A percentile compares a stretch with the other conserved stretches of the same genome.
Evolutionary conservation across 495 filamentous ascomycete genomes (phyloP).

Genomic region (Echria macrotheca): DNA sequence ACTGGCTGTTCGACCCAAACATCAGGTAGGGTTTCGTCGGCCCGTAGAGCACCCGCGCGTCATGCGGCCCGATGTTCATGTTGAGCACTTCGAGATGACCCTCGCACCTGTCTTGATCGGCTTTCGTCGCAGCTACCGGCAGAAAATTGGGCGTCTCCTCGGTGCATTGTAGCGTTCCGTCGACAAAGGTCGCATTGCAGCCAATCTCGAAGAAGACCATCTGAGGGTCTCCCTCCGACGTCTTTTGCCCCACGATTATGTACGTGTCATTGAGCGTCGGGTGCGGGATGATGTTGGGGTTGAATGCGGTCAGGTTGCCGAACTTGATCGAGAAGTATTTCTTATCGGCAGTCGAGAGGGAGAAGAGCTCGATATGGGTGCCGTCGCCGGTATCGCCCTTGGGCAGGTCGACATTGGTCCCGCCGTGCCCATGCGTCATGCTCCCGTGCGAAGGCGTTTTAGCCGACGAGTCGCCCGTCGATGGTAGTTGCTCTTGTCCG

Average conservation of each 20-base stretch:
- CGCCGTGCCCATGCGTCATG: neutral
- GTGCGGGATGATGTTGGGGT: conserved; percentile 52
- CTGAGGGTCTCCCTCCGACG: conserved; percentile 7
- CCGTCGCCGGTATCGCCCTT: neutral
- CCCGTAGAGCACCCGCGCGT: conserved; percentile 50
- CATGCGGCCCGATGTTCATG: conserved; percentile 43
- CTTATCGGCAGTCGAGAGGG: conserved; percentile 33
- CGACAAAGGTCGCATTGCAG: conserved; percentile 41
- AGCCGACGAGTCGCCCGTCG: neutral
- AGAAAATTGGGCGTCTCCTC: conserved; percentile 31
- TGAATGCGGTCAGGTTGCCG: conserved; percentile 31
- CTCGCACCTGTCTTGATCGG: conserved; percentile 30
- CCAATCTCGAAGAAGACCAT: conserved; percentile 36
- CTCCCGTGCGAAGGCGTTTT: too few species aligned
- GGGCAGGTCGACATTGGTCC: conserved; percentile 1
- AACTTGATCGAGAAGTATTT: conserved; percentile 43
- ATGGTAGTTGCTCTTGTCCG: too few species aligned
- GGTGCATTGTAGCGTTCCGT: conserved; percentile 32
- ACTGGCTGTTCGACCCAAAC: conserved; percentile 45
- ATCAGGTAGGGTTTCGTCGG: conserved; percentile 39
- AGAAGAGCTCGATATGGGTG: conserved; percentile 36
- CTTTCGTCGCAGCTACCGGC: conserved; percentile 36
- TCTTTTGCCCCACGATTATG: conserved; percentile 42
- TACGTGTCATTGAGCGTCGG: conserved; percentile 37
- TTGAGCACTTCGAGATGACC: conserved; percentile 31